Evolutionary conservation across 441 rosid genomes (phyloP).

Genomic region (Populus trichocarpa): DNA sequence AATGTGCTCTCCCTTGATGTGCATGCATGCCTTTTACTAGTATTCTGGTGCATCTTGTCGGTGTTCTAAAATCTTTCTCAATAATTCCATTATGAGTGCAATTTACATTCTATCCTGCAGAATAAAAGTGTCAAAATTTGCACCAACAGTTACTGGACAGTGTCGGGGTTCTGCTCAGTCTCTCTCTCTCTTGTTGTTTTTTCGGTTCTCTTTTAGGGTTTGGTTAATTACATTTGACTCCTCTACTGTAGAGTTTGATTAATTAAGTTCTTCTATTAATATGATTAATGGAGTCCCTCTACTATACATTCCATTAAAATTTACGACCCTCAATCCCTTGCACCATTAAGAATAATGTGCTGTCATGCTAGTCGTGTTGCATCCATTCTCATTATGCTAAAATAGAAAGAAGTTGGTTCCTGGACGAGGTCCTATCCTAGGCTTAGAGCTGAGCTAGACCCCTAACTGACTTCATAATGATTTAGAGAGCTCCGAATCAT

Average conservation of each 20-base stretch:
- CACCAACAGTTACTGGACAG: background rate
- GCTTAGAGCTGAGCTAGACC: too few species aligned
- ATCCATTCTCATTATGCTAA: background rate
- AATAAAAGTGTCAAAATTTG: background rate
- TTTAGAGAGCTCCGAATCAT: background rate
- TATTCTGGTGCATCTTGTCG: background rate
- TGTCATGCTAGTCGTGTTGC: background rate
- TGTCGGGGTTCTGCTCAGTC: background rate
- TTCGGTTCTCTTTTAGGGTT: background rate
- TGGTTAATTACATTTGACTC: background rate
- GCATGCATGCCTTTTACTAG: background rate
- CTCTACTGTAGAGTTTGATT: background rate
- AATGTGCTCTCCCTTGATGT: background rate
- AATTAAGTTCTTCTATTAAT: background rate
- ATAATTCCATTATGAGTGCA: background rate
- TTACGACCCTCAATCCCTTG: background rate
- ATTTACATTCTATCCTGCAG: background rate
- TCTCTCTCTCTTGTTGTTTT: background rate
- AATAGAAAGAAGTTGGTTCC: background rate
- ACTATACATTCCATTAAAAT: background rate
- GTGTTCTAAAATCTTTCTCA: background rate
- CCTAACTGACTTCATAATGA: background rate
- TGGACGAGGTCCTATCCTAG: too few species aligned
- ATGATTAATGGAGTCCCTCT: background rate
- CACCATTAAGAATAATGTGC: background rate